Evolutionary conservation across 495 filamentous ascomycete species (phyloP), one percentile per base, ranked within the genome.

Genomic region (Pyrenula massariospora): DNA sequence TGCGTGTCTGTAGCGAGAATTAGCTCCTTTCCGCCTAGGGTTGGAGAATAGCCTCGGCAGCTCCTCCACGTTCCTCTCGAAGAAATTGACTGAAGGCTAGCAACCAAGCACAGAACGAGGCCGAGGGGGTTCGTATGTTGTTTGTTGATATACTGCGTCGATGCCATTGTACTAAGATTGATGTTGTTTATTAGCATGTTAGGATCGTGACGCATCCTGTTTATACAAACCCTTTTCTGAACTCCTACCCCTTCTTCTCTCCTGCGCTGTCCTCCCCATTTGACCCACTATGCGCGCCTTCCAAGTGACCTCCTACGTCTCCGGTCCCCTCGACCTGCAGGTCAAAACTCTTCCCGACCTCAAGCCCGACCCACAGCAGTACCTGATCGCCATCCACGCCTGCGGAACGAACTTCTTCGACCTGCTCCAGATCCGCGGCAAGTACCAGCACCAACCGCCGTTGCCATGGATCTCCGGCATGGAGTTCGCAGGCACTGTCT

Each of bases 361-460:
- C 5, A 71, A 68, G 20, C 88, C 90, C 0, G 68, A 70, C 2
- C 60, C 80, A 48, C 77, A 85, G 65, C 81, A 95, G 74, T 97
- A 96, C 71, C 79, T 94, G 58, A 85, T 97, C 68, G 80, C 83
- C 67, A 85, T 97, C 66, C 88, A 91, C 70, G 91, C 92, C 50
- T 77, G 85, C 10, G 91, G 88, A 23, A 86, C 88, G 61, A 96
- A 96, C 72, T 97, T 96, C 82, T 96, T 95, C 75, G 92, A 96
- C 66, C 83, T 91, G 56, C 78, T 95, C 54, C 90, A 95, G 63
- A 91, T 94, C 66, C 83, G 84, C 59, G 91, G 90, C 51, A 89
- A 73, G 76, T 85, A 84, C 72, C 82, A 86, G 60, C 72, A 82
- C 66, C 85, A 86, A 61, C 80, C 81, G 0, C 73, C 73, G 22